These are phyloP conservation scores for Podospora pseudoanserina DNA, from an alignment of 495 filamentous ascomycete species.

Conservation along the genomic window DNA sequence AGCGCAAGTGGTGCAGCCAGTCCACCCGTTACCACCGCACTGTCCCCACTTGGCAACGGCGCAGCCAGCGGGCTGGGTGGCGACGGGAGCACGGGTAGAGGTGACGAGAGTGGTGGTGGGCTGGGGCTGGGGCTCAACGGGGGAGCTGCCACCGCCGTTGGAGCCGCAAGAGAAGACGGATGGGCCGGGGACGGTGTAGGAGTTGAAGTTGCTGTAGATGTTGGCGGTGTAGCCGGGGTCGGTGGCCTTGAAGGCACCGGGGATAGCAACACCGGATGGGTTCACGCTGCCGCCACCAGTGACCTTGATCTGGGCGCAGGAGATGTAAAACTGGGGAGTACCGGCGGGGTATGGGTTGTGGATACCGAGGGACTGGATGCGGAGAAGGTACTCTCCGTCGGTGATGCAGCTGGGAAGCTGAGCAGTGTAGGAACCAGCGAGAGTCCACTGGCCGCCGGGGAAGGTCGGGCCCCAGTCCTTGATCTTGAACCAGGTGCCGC, in stretches of 20 bases:
- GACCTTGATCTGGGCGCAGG: slow-evolving; percentile 59
- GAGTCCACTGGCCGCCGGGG: slow-evolving; percentile 37
- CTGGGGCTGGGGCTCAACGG: not conserved
- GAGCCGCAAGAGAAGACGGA: slow-evolving; percentile 24
- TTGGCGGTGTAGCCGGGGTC: slow-evolving; percentile 55
- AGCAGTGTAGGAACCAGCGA: slow-evolving; percentile 46
- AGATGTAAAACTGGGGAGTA: slow-evolving; percentile 54
- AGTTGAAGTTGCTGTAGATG: slow-evolving; percentile 32
- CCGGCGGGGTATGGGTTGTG: slow-evolving; percentile 52
- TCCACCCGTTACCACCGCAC: slow-evolving; percentile 37
- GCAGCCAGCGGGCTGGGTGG: slow-evolving; percentile 17
- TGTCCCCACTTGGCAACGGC: slow-evolving; percentile 34
- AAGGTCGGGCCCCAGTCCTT: slow-evolving; percentile 47
- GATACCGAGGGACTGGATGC: slow-evolving; percentile 59
- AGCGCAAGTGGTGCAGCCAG: slow-evolving; percentile 32
- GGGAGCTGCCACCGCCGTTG: slow-evolving; percentile 7
- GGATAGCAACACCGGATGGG: slow-evolving; percentile 50
- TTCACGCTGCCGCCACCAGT: slow-evolving; percentile 48
- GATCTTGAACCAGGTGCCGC: slow-evolving; percentile 55
- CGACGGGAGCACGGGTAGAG: slow-evolving; percentile 6
- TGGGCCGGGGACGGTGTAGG: slow-evolving; percentile 33
- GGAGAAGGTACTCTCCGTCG: slow-evolving; percentile 58
- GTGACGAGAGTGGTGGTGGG: slow-evolving; percentile 17
- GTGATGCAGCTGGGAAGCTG: slow-evolving; percentile 54
- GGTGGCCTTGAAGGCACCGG: slow-evolving; percentile 51